phyloP scores from a whole-genome alignment of 331 rosid species.

The Stylosanthes scabra region DNA sequence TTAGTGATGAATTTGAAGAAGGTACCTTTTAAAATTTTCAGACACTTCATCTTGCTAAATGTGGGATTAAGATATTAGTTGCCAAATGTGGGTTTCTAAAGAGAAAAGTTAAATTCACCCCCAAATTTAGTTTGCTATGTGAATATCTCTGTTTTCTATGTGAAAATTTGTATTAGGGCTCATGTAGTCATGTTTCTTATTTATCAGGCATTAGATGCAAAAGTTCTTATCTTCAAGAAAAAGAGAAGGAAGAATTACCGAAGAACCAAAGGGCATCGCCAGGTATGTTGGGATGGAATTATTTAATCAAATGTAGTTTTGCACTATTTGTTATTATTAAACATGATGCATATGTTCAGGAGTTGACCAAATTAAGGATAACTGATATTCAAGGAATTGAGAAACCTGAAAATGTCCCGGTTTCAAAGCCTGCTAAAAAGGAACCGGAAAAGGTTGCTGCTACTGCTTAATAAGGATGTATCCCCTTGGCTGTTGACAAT shows the following conservation, averaged over 20 bases:
- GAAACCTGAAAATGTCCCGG: conserved; percentile 50
- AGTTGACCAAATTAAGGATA: conserved; percentile 92
- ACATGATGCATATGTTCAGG: conserved; percentile 55
- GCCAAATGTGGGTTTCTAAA: background rate
- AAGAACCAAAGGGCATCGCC: conserved; percentile 90
- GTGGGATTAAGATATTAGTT: conserved; percentile 2
- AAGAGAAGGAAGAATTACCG: conserved; percentile 97
- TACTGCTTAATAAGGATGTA: conserved; percentile 51
- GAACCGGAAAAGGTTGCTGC: conserved; percentile 73
- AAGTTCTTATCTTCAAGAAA: conserved; percentile 87
- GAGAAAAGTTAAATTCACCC: too few species aligned
- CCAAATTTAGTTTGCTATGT: too few species aligned
- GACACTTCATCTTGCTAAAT: background rate
- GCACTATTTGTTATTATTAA: conserved; percentile 16
- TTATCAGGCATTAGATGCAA: conserved; percentile 85
- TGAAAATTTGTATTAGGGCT: conserved; percentile 7
- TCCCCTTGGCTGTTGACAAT: conserved; percentile 7
- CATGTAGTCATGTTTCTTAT: conserved; percentile 35
- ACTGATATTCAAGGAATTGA: conserved; percentile 85
- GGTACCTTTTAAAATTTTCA: background rate
- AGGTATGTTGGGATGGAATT: conserved; percentile 55
- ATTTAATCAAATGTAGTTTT: conserved; percentile 10
- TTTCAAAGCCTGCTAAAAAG: conserved; percentile 59
- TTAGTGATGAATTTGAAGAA: background rate
- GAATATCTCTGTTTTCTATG: conserved; percentile 5